Conservation (phyloP, 1,284 basidiomycete species). For the Moniliella sp. region DNA sequence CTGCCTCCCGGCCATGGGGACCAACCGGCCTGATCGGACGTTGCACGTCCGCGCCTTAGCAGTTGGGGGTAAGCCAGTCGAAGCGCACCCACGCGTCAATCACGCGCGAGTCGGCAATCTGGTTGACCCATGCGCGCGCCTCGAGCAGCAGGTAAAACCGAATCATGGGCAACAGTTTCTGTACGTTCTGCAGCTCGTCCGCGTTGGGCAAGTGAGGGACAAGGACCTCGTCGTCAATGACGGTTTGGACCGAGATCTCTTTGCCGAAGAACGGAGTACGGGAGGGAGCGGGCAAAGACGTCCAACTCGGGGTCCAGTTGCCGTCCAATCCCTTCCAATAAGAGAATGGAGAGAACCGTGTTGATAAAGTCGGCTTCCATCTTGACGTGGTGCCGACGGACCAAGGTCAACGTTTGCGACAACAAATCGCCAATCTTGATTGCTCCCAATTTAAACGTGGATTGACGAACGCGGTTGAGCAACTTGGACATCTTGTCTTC, state of each 20-base stretch:
- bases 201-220: too few relatives aligned
- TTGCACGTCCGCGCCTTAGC: too few relatives aligned
- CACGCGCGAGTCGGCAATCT: conserved; percentile 10
- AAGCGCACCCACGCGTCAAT: conserved; percentile 26
- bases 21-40: too few relatives aligned
- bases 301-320: conserved; percentile 79
- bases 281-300: conserved; percentile 31
- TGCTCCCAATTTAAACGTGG: conserved; percentile 81
- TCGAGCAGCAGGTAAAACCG: conserved; percentile 26
- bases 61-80: too few relatives aligned
- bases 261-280: conserved; percentile 20
- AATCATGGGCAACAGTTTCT: conserved; percentile 14
- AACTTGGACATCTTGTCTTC: conserved; percentile 91
- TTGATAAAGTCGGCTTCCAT: conserved; percentile 98
- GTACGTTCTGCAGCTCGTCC: conserved; percentile 3
- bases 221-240: conserved; percentile 1
- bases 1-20: too few relatives aligned
- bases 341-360: conserved; percentile 75
- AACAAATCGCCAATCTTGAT: conserved; percentile 88
- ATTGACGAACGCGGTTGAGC: conserved; percentile 73
- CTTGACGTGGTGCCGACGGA: conserved; percentile 79
- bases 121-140: conserved; percentile 9
- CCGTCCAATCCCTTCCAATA: conserved; percentile 85
- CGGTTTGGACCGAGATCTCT: conserved; percentile 4
- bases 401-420: conserved; percentile 63